Conservation (phyloP, 2,329 filamentous ascomycete species). For the Penicillium concentricum region DNA sequence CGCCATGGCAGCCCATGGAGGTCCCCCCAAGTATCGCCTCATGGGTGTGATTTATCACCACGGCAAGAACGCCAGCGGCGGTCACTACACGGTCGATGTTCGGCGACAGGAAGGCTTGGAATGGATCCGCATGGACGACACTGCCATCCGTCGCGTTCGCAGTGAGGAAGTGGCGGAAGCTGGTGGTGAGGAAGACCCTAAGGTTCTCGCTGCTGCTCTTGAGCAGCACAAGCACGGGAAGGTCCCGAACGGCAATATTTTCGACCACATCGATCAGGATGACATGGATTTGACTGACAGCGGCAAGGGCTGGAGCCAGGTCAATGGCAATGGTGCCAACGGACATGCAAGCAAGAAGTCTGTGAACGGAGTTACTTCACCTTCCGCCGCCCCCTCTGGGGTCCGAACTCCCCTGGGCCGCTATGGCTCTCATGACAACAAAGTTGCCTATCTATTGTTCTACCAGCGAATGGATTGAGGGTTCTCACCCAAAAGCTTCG, state of each 20-base stretch:
- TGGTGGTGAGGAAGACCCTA: conserved; percentile 75
- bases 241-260: conserved; percentile 65
- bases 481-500: not conserved
- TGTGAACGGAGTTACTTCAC: conserved; percentile 64
- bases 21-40: conserved; percentile 78
- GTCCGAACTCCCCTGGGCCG: conserved; percentile 55
- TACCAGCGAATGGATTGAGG: conserved; percentile 70
- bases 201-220: conserved; percentile 63
- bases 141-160: conserved; percentile 77
- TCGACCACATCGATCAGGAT: conserved; percentile 65
- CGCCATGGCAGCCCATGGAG: conserved; percentile 62
- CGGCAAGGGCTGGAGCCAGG: conserved; percentile 75
- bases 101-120: conserved; percentile 90
- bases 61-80: conserved; percentile 91
- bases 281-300: conserved; percentile 65
- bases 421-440: conserved; percentile 79
- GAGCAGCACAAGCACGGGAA: conserved; percentile 62
- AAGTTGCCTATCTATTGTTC: conserved; percentile 94
- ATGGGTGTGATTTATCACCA: conserved; percentile 95
- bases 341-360: conserved; percentile 65
- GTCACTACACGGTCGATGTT: conserved; percentile 97
- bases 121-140: conserved; percentile 96
- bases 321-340: conserved; percentile 58
- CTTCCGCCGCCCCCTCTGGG: conserved; percentile 54
- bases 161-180: conserved; percentile 86